Evolutionary conservation across 2,329 filamentous ascomycete genomes (phyloP), one percentile per base, ranked within the genome.

Genomic region (Colletotrichum lentis): DNA sequence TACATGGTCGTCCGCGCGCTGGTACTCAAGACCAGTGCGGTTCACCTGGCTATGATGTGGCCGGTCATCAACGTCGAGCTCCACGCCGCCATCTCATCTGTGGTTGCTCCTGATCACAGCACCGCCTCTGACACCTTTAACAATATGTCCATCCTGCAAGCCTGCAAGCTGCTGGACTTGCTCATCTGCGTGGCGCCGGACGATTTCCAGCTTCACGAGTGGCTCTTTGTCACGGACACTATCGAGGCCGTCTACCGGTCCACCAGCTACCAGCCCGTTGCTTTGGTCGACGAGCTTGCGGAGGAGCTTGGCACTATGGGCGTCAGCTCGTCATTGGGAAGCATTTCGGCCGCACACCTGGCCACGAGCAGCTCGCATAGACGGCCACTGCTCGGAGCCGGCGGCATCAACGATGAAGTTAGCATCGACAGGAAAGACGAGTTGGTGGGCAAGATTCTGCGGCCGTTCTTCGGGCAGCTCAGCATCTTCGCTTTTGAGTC

Each of bases 161-260:
- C 94, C 0, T 97, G 94, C 80, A 99, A 98, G 76, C 85, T 99
- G 3, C 85, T 99, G 3, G 96, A 99, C 75, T 83, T 94, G 22
- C 84, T 99, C n/a, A 86, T 98, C 16, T 90, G 93, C 50, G 84
- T 94, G 8, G 91, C 92, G 5, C 95, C 94, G 0, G 96, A 99
- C 73, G 96, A 99, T 77, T 99, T 98, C 80, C 96, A 98, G 78
- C 86, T 98, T n/a, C 91, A 97, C 74, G 93, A 97, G 81, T 99
- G 96, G 96, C 87, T 98, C 4, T 99, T 97, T 78, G 90, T 99
- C 63, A 97, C 94, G 1, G 96, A 99, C 78, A 98, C 95, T 16
- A 94, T 97, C 71, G 96, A 99, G 74, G 94, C 96, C 1, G 92
- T 99, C 41, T 97, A 99, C 79, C 89, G 92, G 14, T 90, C 93